These are phyloP conservation scores for Catenaria anguillulae DNA, from an alignment of 371 early-diverging fungal species.

Conservation along the genomic window DNA sequence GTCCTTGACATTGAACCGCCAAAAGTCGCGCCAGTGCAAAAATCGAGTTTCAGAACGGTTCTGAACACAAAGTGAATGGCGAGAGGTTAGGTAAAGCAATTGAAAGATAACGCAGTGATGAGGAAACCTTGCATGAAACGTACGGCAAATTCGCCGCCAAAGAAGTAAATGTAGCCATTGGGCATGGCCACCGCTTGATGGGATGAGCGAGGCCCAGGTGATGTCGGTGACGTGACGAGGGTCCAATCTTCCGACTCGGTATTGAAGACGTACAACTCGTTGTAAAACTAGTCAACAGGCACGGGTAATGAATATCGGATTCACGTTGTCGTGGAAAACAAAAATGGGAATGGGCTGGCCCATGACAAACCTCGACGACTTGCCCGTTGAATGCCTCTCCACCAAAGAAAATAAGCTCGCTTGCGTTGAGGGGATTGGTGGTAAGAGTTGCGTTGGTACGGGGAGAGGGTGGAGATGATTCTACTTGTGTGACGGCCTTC, in stretches of 20 bases:
- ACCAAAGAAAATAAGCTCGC: constrained; percentile 44
- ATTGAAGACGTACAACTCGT: constrained; percentile 29
- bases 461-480: constrained; percentile 26
- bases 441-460: constrained; percentile 36
- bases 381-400: constrained; percentile 42
- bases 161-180: background rate
- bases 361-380: constrained; percentile 12
- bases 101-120: constrained; percentile 50
- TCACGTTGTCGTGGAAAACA: background rate
- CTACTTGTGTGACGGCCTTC: constrained; percentile 31
- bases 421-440: constrained; percentile 34
- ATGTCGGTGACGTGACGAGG: constrained; percentile 36
- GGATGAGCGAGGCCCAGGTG: constrained; percentile 40
- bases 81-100: too few species aligned
- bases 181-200: constrained; percentile 33
- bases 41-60: constrained; percentile 24
- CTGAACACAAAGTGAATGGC: background rate
- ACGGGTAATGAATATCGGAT: too few species aligned
- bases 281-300: constrained; percentile 21
- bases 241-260: constrained; percentile 44
- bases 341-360: background rate
- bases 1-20: constrained; percentile 42
- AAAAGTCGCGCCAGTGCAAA: constrained; percentile 49
- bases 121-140: constrained; percentile 38
- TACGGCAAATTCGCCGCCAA: constrained; percentile 7